Conservation (phyloP, 192 early-diverging fungal genomes). For the Coemansia brasiliensis region DNA sequence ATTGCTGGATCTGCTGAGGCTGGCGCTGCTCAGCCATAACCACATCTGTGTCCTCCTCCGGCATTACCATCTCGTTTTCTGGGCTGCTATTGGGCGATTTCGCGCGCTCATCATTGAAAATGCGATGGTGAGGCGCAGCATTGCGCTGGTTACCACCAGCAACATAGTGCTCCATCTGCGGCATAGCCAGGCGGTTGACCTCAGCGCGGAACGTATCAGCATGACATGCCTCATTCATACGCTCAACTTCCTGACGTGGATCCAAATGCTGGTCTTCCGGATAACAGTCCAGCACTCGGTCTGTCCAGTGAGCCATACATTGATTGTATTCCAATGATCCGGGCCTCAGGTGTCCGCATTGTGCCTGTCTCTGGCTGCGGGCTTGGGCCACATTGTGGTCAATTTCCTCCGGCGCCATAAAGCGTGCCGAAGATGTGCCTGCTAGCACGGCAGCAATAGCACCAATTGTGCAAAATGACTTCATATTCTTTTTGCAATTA, state of each 20-base stretch:
- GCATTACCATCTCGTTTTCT: neutral
- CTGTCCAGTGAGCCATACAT: slow-evolving; percentile 54
- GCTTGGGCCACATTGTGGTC: slow-evolving; percentile 4
- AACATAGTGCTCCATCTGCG: slow-evolving; percentile 25
- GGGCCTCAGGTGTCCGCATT: slow-evolving; percentile 37
- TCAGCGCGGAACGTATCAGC: slow-evolving; percentile 28
- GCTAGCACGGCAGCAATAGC: slow-evolving; percentile 37
- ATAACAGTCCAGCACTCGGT: slow-evolving; percentile 41
- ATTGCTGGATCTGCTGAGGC: slow-evolving; percentile 15
- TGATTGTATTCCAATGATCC: slow-evolving; percentile 52
- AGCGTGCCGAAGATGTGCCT: slow-evolving; percentile 19
- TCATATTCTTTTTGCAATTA: slow-evolving; percentile 17
- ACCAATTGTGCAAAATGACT: slow-evolving; percentile 37
- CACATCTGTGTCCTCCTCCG: neutral
- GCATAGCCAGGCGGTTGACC: slow-evolving; percentile 21
- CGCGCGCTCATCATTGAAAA: neutral
- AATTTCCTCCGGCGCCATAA: slow-evolving; percentile 10
- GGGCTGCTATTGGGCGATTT: neutral
- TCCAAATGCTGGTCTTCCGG: slow-evolving; percentile 26
- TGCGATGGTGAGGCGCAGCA: neutral
- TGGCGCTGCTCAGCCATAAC: neutral
- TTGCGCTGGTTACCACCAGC: slow-evolving; percentile 28
- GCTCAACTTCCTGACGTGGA: slow-evolving; percentile 32
- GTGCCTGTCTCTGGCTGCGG: slow-evolving; percentile 19
- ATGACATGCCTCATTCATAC: slow-evolving; percentile 15